Base-by-base conservation (phyloP, 116 monocot genomes). In the Zostera marina region DNA sequence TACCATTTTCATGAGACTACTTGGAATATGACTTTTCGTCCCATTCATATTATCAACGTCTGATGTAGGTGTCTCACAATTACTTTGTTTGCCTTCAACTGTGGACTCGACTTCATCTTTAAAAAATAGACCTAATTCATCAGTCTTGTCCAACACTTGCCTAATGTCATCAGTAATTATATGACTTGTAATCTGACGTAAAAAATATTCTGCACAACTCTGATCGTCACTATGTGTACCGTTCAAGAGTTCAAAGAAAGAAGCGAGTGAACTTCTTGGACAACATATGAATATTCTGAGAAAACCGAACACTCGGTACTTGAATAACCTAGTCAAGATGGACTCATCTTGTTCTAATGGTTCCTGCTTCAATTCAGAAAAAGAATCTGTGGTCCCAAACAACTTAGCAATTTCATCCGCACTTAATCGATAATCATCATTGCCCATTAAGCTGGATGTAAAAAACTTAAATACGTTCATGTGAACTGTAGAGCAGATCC, bases 401-500 rank as follows among this genome's bases (percentile, higher is more conserved):
- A 98, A 76, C 72, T 68, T 80, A 19, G 19, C 25, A 54, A 83
- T 62, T 64, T 78, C 65, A 11, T 41, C 57, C 12, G 20, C 52
- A 54, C 70, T 68, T 45, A 90, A 65, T 13, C 57, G 67, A 77
- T 72, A 81, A 32, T 89, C 83, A 72, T 81, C 79, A 51, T 83
- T 78, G 8, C 70, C 80, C 42, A 83, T 81, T 46, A 98, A 78
- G 41, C 61, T 67, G 26, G 86, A 85, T 63, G 61, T 68, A 53
- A 98, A 83, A 72, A 98, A 98, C 23, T 66, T 70, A 11, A 98
- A 67, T 40, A 81, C 85, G 51, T 64, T 82, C 12, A 56, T 21
- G 61, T 85, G 90, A 78, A 96, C 89, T 19, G 75, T 69, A 64
- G 80, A 66, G 55, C 89, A 96, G 44, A 96, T 89, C 24, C 85